Evolutionary conservation across 352 stramenopile genomes (phyloP), one percentile per base, ranked within the genome.

Genomic region (Globisporangium canariense): DNA sequence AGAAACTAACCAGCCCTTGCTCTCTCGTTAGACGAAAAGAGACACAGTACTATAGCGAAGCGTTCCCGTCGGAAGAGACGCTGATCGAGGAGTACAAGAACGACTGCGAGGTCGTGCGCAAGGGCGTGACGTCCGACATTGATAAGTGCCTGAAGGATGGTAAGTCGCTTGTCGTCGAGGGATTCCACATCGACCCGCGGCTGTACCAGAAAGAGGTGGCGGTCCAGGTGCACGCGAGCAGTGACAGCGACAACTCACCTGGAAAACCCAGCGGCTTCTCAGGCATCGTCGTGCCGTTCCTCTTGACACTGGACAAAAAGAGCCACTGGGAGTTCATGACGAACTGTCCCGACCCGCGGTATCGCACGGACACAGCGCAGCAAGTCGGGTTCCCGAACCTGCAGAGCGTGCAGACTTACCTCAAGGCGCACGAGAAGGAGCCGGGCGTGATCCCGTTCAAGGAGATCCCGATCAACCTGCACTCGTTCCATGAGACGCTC

Each of bases 111-210:
- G 78, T 93, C 25, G 87, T 96, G 18, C 80, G 87, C 60, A 81
- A 91, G 43, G 87, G 87, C 10, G 85, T 96, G n/a, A 80, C 73
- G 32, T 91, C 83, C 6, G 87, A 96, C 64, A 91, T 96, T 61
- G 81, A 93, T 70, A 96, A 96, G 66, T 96, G 87, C 51, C 72
- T 96, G 4, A 96, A 94, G 61, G 87, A 96, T 64, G 87, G 87
- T 67, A 96, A 96, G 74, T 96, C 87, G 52, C 76, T 96, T 51
- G 91, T 96, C 65, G 86, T 96, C 40, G 87, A 96, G 56, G 87
- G 87, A 3, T 88, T 96, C 59, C 87, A 96, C 73, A 83, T 96
- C 49, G 87, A 96, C 62, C 87, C 87, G 56, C 85, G 83, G 11
- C 68, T 96, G 62, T 96, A 96, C 66, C 84, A 96, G 58, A 81